A percentile compares a stretch with the other conserved stretches of the same genome.
phyloP scores from a whole-genome alignment of 805 yeast species.

The Saccharomycopsis fermentans region DNA sequence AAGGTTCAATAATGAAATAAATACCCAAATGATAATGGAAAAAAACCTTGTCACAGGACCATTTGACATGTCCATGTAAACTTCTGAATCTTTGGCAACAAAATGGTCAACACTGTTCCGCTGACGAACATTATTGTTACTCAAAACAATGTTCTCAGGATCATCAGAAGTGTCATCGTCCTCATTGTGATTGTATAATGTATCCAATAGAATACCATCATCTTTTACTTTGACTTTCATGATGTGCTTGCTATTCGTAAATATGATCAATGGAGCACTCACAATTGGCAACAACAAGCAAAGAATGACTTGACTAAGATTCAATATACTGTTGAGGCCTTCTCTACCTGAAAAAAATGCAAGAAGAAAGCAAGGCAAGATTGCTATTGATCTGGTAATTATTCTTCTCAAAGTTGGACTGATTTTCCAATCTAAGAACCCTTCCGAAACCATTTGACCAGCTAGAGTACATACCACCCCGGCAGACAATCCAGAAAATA shows the following conservation, averaged over 20 bases:
- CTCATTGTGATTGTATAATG: background rate
- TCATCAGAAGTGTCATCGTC: background rate
- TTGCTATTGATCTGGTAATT: constrained; percentile 73
- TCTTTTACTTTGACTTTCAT: constrained; percentile 39
- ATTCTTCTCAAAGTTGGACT: constrained; percentile 76
- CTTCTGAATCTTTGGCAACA: constrained; percentile 13
- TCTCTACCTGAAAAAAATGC: constrained; percentile 67
- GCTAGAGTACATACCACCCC: constrained; percentile 91
- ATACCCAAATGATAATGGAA: constrained; percentile 56
- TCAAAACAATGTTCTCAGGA: background rate
- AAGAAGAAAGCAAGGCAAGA: constrained; percentile 73
- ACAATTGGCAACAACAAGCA: constrained; percentile 77
- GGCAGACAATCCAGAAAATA: constrained; percentile 90
- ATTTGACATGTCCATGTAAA: constrained; percentile 33
- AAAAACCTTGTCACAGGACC: constrained; percentile 37
- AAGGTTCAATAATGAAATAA: constrained; percentile 58
- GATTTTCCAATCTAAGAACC: constrained; percentile 70
- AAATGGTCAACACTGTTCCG: background rate
- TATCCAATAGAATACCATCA: constrained; percentile 3
- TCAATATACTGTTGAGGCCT: constrained; percentile 66
- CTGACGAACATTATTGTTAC: background rate
- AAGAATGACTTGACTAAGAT: constrained; percentile 74
- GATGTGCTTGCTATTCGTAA: constrained; percentile 58
- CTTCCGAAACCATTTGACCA: constrained; percentile 90
- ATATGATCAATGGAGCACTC: constrained; percentile 77